Evolutionary conservation across 2,329 filamentous ascomycete genomes (phyloP), one percentile per base, ranked within the genome.

Genomic region (Ophiostoma pallidulum): DNA sequence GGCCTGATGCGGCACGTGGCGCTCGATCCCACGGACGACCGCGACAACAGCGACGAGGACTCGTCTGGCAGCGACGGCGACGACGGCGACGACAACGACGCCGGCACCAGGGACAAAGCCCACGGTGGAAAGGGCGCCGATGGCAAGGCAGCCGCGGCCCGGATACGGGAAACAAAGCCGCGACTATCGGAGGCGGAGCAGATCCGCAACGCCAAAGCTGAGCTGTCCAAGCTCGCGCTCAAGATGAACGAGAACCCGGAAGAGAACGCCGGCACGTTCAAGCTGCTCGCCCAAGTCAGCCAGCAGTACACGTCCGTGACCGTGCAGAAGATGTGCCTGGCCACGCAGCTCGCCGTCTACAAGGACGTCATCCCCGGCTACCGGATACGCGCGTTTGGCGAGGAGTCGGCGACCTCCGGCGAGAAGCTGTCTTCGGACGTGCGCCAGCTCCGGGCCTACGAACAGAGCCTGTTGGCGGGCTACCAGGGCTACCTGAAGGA

Each of bases 321-420:
- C 2, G 82, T 98, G 45, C 83, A 86, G 68, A 95, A 94, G 65
- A 74, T 98, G 51, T 82, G 86, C 7, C 70, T 98, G 54, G 86
- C 83, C 41, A 88, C 92, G 19, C 90, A 96, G 65, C 75, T 92
- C 62, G 78, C 90, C 0, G 80, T 97, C 12, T 98, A 91, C 72
- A 95, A 91, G 64, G 92, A 97, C 65, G 78, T 96, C 40, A 97
- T 98, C 50, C 92, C 92, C 0, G 92, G 92, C 19, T 98, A 98
- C 64, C 78, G 92, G 51, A 97, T 98, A 69, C 82, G 92, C 16
- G 85, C 88, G 1, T 70, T 88, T 4, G 72, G 76, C 1, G 87
- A 94, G 51, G 84, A 88, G 28, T 80, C 83, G 38, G 74, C 83
- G 60, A 20, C 37, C n/a, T n/a, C n/a, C 3, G 76, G 77, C 49